These are phyloP conservation scores for Erodium texanum DNA, from an alignment of 441 rosid species.

Conservation along the genomic window DNA sequence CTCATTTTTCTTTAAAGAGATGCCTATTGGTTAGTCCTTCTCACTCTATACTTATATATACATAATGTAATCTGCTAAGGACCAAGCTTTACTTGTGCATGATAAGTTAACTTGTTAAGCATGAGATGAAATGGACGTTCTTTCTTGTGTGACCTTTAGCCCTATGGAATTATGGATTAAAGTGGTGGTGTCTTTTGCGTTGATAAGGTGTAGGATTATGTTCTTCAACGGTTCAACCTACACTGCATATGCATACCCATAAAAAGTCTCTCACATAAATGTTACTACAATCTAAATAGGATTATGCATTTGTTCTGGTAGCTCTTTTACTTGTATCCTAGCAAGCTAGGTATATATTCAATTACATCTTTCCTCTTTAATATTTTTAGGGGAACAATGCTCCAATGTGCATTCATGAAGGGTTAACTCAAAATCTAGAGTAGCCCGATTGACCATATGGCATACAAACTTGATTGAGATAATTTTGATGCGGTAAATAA, in stretches of 20 bases:
- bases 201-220: neutral
- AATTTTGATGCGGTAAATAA: neutral
- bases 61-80: neutral
- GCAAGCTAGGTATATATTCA: neutral
- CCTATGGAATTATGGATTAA: neutral
- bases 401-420: neutral
- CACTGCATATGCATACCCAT: neutral
- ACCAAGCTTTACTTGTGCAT: neutral
- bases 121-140: neutral
- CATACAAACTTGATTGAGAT: neutral
- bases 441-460: neutral
- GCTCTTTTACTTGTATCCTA: neutral
- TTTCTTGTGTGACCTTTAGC: neutral
- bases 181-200: neutral
- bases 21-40: constrained; percentile 32
- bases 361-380: neutral
- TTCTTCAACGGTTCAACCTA: neutral
- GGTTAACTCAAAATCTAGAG: neutral
- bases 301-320: neutral
- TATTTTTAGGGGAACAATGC: neutral
- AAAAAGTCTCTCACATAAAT: neutral
- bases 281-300: neutral
- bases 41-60: constrained; percentile 1
- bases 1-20: constrained; percentile 55
- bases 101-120: neutral